These are phyloP conservation scores for Trichosporon inkin DNA, from an alignment of 1,284 basidiomycete species.

Conservation along the genomic window DNA sequence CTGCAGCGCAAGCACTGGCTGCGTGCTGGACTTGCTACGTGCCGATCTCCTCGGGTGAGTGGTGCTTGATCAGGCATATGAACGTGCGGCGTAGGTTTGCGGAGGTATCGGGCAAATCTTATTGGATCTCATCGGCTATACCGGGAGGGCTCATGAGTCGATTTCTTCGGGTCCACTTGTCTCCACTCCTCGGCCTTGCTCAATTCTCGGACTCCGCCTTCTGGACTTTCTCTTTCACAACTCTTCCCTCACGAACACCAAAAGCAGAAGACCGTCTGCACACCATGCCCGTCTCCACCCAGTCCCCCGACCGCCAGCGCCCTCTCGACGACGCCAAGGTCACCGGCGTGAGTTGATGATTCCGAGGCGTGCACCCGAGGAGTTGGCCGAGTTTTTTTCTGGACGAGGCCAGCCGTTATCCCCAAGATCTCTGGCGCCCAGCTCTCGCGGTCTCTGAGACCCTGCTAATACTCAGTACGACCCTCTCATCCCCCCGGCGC, in stretches of 20 bases:
- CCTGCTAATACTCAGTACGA: slow-evolving; percentile 64
- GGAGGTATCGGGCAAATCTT: slow-evolving; percentile 1
- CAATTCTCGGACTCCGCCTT: background rate
- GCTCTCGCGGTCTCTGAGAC: background rate
- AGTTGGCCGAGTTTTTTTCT: slow-evolving; percentile 8
- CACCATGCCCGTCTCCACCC: slow-evolving; percentile 37
- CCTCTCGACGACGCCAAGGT: slow-evolving; percentile 46
- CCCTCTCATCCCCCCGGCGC: slow-evolving; percentile 82
- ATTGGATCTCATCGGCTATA: background rate
- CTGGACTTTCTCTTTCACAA: background rate
- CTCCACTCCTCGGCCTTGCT: background rate
- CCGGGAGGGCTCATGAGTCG: background rate
- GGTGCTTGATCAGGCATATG: background rate
- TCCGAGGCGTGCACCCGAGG: background rate
- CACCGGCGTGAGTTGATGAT: slow-evolving; percentile 38
- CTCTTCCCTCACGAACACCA: slow-evolving; percentile 1
- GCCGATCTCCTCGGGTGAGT: no score
- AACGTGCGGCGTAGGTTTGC: slow-evolving; percentile 7
- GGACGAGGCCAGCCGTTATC: background rate
- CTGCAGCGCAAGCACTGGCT: no score
- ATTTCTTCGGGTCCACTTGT: slow-evolving; percentile 3
- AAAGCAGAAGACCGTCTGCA: slow-evolving; percentile 7
- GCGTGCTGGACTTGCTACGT: no score
- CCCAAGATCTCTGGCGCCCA: background rate
- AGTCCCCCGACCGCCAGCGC: slow-evolving; percentile 40